Conservation (phyloP, 805 yeast species). For the Ogataea zsoltii region DNA sequence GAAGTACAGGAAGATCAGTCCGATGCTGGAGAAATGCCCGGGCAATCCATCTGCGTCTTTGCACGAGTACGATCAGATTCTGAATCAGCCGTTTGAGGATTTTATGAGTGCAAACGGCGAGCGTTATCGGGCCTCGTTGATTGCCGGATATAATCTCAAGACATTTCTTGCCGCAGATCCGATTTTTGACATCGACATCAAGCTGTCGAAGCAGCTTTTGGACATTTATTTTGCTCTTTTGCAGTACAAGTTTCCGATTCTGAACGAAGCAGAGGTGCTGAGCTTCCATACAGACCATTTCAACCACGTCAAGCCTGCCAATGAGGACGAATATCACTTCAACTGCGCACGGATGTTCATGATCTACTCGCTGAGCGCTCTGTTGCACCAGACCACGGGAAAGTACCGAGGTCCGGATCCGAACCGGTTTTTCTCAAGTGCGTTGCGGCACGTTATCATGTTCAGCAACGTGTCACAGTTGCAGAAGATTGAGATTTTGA, state of each 20-base stretch:
- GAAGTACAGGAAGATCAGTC: constrained; percentile 32
- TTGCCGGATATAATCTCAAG: constrained; percentile 48
- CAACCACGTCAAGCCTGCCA: constrained; percentile 21
- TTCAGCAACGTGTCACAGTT: constrained; percentile 41
- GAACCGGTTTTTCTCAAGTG: constrained; percentile 56
- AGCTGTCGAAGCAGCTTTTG: constrained; percentile 48
- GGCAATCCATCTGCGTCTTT: not conserved
- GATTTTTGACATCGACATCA: constrained; percentile 51
- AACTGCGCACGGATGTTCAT: constrained; percentile 58
- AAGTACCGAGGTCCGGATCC: constrained; percentile 57
- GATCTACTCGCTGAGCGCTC: constrained; percentile 51
- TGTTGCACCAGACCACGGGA: constrained; percentile 56
- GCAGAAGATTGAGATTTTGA: constrained; percentile 52
- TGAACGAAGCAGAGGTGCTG: constrained; percentile 52
- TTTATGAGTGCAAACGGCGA: constrained; percentile 21
- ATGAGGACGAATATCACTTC: constrained; percentile 48
- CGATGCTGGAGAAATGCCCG: constrained; percentile 13
- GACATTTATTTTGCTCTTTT: constrained; percentile 57
- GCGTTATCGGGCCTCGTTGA: constrained; percentile 21
- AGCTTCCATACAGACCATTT: constrained; percentile 52
- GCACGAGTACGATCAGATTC: constrained; percentile 20
- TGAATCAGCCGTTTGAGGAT: constrained; percentile 23
- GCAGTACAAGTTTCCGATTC: constrained; percentile 57
- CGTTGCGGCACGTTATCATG: constrained; percentile 54
- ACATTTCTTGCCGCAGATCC: constrained; percentile 51